A percentile compares a stretch with the other conserved stretches of the same genome.
Evolutionary conservation across 306 rosid genomes (phyloP).

Genomic region (Cucumis melo): DNA sequence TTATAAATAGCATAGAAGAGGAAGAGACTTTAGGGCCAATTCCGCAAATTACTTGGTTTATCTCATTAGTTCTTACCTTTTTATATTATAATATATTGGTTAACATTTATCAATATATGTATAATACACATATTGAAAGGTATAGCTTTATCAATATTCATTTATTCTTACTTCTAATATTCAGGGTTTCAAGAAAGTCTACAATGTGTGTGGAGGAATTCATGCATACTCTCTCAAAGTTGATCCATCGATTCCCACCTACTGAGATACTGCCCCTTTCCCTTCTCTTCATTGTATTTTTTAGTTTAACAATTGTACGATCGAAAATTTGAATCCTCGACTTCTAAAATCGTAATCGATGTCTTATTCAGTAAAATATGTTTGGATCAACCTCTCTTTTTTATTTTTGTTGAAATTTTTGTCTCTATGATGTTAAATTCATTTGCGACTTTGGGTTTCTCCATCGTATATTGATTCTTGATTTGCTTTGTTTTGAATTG

Average conservation of each 20-base stretch:
- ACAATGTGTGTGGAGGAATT: constrained; percentile 73
- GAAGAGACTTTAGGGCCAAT: no score
- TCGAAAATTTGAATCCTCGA: background rate
- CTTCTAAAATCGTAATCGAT: background rate
- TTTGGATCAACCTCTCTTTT: no score
- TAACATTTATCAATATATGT: background rate
- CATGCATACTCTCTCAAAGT: constrained; percentile 66
- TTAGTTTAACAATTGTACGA: background rate
- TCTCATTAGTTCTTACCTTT: no score
- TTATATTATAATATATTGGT: background rate
- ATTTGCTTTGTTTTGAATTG: background rate
- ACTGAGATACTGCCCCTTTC: constrained; percentile 21
- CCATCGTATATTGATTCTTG: background rate
- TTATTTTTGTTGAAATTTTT: background rate
- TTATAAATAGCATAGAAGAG: no score
- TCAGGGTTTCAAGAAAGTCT: constrained; percentile 79
- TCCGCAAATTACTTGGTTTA: no score
- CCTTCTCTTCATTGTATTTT: background rate
- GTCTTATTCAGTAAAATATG: no score
- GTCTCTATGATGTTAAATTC: background rate
- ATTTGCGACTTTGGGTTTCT: background rate
- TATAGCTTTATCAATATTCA: background rate
- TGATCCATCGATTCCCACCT: constrained; percentile 79
- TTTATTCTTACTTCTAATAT: background rate
- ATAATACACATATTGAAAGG: background rate